Evolutionary conservation across 2,329 filamentous ascomycete species (phyloP).

Genomic region (Arthrobotrys iridis): DNA sequence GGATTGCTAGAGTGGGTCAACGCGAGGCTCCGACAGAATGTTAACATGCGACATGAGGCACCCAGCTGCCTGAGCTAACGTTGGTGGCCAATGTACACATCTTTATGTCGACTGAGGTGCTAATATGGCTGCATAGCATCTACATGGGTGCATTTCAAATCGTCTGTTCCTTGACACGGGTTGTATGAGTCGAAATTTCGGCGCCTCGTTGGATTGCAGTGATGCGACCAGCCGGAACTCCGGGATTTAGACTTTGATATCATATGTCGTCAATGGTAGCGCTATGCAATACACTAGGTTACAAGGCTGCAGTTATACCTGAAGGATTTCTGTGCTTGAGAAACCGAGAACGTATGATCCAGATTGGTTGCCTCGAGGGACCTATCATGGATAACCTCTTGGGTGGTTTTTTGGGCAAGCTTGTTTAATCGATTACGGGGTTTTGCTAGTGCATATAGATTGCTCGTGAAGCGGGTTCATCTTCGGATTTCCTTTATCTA

Average conservation of each 20-base stretch:
- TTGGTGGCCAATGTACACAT: neutral
- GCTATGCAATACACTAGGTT: neutral
- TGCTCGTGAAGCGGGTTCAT: constrained; percentile 11
- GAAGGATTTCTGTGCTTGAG: constrained; percentile 16
- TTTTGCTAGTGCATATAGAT: constrained; percentile 41
- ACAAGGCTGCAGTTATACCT: constrained; percentile 29
- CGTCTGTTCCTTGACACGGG: neutral
- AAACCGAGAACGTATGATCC: neutral
- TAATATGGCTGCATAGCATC: neutral
- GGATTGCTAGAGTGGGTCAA: neutral
- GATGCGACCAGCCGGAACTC: neutral
- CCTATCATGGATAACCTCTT: too few species aligned
- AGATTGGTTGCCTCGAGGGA: too few species aligned
- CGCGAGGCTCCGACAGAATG: constrained; percentile 38
- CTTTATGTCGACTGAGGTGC: neutral
- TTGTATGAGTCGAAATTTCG: constrained; percentile 27
- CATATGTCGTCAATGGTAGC: constrained; percentile 18
- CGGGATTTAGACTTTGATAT: neutral
- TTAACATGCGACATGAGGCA: constrained; percentile 7
- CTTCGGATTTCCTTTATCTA: neutral
- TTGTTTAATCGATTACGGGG: too few species aligned
- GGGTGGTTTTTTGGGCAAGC: neutral
- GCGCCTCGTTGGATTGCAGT: constrained; percentile 30
- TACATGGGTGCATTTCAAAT: constrained; percentile 22
- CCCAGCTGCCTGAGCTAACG: constrained; percentile 13